Conservation (phyloP, 148 eudicot genomes). For the Nepenthes mirabilis region DNA sequence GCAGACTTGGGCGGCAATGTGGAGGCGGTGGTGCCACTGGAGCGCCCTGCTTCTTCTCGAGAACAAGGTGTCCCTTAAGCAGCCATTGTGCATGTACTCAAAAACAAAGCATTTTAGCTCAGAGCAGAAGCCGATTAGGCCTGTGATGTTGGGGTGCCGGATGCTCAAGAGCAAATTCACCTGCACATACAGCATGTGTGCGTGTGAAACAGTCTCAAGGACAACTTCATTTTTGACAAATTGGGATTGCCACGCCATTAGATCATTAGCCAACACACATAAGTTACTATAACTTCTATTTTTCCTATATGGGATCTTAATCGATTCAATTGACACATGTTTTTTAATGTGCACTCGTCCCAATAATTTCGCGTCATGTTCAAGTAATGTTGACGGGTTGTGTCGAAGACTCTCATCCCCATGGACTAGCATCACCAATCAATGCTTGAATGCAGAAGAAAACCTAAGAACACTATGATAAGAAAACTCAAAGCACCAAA, state of each 20-base stretch:
- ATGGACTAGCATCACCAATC: too few species aligned
- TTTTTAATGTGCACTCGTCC: too few species aligned
- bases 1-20: conserved; percentile 55
- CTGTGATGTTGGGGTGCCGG: conserved; percentile 46
- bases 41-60: conserved; percentile 24
- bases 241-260: neutral
- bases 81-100: conserved; percentile 63
- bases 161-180: conserved; percentile 39
- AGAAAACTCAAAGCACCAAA: neutral
- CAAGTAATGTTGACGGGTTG: too few species aligned
- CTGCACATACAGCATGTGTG: conserved; percentile 17
- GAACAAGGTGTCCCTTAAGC: conserved; percentile 50
- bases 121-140: conserved; percentile 54
- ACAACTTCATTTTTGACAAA: neutral
- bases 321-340: too few species aligned
- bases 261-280: too few species aligned
- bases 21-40: conserved; percentile 46
- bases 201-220: neutral
- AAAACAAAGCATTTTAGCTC: conserved; percentile 53
- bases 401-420: too few species aligned
- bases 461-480: neutral
- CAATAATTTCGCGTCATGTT: too few species aligned
- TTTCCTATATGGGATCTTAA: too few species aligned
- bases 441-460: neutral
- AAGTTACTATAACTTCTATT: too few species aligned